Conservation (phyloP, 768 basidiomycete species). For the Clathrus columnatus region DNA sequence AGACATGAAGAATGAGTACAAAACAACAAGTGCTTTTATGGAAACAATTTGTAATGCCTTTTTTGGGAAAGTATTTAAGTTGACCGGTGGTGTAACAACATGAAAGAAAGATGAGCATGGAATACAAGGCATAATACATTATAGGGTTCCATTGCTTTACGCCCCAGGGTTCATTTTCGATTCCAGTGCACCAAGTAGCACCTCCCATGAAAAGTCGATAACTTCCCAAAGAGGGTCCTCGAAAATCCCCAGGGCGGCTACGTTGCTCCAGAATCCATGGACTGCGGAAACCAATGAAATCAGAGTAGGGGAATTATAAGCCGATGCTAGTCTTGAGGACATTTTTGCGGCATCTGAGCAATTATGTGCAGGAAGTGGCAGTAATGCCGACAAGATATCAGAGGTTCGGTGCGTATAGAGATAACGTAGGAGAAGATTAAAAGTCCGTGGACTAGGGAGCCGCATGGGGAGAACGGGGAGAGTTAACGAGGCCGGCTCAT, state of each 20-base stretch:
- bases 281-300: background rate
- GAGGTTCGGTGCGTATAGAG: constrained; percentile 59
- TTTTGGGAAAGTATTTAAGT: no score
- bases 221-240: constrained; percentile 39
- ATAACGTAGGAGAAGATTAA: constrained; percentile 54
- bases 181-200: constrained; percentile 34
- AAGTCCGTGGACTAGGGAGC: constrained; percentile 63
- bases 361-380: constrained; percentile 34
- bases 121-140: background rate
- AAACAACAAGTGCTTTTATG: no score
- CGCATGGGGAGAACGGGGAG: constrained; percentile 63
- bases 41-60: no score
- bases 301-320: background rate
- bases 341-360: background rate
- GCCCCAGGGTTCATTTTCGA: constrained; percentile 4
- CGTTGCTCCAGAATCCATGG: constrained; percentile 44
- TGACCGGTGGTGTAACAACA: no score
- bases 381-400: constrained; percentile 48
- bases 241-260: constrained; percentile 39
- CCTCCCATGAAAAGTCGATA: constrained; percentile 43
- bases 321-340: background rate
- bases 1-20: no score
- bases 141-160: background rate
- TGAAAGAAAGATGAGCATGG: no score
- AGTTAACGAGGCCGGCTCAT: constrained; percentile 16